Base-by-base conservation (phyloP, 352 stramenopile genomes). In the Phytophthora idaei region DNA sequence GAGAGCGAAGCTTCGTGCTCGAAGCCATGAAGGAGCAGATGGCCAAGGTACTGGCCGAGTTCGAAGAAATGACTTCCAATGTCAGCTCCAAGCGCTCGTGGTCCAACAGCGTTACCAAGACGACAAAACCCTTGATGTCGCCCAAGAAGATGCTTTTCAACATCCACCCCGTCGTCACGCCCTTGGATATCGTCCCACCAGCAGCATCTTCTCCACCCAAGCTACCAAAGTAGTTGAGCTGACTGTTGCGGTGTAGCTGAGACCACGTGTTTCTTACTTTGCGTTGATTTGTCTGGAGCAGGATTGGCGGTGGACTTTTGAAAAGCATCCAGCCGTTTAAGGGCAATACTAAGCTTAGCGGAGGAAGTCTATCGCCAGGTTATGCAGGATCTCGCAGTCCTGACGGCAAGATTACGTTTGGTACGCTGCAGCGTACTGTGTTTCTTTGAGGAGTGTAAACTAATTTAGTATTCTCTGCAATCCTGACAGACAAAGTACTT, bases 1-100 rank as follows among this genome's bases (percentile, higher is more conserved):
- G 75, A 28, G 69, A 77, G 11, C 81, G 84, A 29, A 69, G 72
- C 42, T 83, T 81, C 39, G 54, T 79, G 48, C 54, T 92, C 10
- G 80, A 90, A 27, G 60, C 59, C 9, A 84, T 92, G 77, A 87
- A 88, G 64, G 60, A 76, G 41, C 82, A 92, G 63, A 90, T 92
- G 82, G 72, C 74, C 17, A 83, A 80, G 47, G 77, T 92, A 45
- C 69, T 92, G 39, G 70, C 73, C 8, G 84, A 92, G 67, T 88
- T 92, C 49, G 84, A 92, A 55, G 80, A 90, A 61, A 67, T 90
- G 48, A 74, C 80, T 37, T 75, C 54, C 58, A 85, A 74, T 32
- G 61, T 83, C 25, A 73, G 77, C 45, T 74, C 82, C 44, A 87
- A 90, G 64, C 81, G 79, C 14, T 86, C 84, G 39, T 92, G 84